Base-by-base conservation (phyloP, 345 rosid genomes). In the Gossypium arboreum region DNA sequence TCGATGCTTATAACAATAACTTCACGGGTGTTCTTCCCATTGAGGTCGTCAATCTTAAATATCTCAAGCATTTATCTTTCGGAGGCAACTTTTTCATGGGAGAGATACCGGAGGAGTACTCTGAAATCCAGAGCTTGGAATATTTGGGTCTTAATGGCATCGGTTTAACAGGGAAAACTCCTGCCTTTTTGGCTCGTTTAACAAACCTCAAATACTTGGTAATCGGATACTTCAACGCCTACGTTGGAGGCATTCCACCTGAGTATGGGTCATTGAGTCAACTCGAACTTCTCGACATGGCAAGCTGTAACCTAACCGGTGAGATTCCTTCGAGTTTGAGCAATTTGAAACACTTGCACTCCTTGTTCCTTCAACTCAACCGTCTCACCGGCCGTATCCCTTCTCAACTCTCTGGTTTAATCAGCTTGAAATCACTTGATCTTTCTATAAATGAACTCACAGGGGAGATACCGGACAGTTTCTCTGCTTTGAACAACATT, bases 81-180 rank as follows among this genome's bases (percentile, higher is more conserved):
- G 97, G 90, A 4, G 98, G 98, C 3, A 94, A 94, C 79, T 92
- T 59, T 80, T 90, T 94, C 84, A 71, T 67, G 29, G 97, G 98
- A 10, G 81, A 76, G 71, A 88, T 92, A 52, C 98, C 97, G 1
- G 89, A 88, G 76, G 81, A 82, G 11, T 94, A 88, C 75, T 85
- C 93, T 11, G 91, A 89, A 56, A 85, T 92, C 24, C 75, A 77
- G 71, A 89, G 85, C 81, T 83, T 94, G 81, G 95, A 90, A 75
- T 88, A 54, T 68, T 79, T 94, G 1, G 97, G 94, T 8, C 73
- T 92, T n/a, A 87, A 86, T 56, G 98, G 91, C 20, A 88, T 78
- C 62, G 83, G 68, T 6, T 87, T 92, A 45, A 77, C 82, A 29
- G 92, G 95, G 5, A 75, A 75, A 15, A 75, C 85, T 1, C 98